Conservation (phyloP, 768 basidiomycete genomes). For the Amanita fuliginea region DNA sequence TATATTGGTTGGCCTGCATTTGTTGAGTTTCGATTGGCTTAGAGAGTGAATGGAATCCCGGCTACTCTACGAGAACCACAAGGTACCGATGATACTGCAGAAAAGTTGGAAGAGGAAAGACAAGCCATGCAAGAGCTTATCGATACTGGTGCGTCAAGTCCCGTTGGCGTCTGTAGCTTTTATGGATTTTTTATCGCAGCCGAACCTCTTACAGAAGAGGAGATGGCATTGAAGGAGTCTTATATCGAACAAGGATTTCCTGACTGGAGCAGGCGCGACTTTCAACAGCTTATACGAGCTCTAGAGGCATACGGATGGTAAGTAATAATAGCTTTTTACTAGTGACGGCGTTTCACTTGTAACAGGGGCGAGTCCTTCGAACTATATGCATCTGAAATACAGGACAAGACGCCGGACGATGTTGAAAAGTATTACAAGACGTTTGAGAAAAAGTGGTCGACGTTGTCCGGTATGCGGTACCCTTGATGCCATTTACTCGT, state of each 20-base stretch:
- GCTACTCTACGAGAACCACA: slow-evolving; percentile 55
- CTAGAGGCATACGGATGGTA: slow-evolving; percentile 65
- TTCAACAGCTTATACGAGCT: slow-evolving; percentile 80
- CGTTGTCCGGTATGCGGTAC: slow-evolving; percentile 52
- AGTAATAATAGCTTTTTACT: slow-evolving; percentile 12
- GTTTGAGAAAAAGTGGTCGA: slow-evolving; percentile 86
- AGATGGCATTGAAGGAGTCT: slow-evolving; percentile 70
- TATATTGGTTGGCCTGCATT: background rate
- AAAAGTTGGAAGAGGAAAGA: slow-evolving; percentile 77
- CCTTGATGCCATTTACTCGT: background rate
- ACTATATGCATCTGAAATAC: slow-evolving; percentile 71
- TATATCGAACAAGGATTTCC: slow-evolving; percentile 73
- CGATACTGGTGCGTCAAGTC: slow-evolving; percentile 50
- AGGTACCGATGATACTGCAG: slow-evolving; percentile 68
- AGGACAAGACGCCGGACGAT: slow-evolving; percentile 72
- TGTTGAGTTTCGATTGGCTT: background rate
- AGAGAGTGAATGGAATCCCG: slow-evolving; percentile 58
- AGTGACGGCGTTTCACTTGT: background rate
- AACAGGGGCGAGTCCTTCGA: slow-evolving; percentile 54
- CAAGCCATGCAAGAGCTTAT: slow-evolving; percentile 75
- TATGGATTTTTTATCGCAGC: slow-evolving; percentile 31
- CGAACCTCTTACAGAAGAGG: slow-evolving; percentile 84
- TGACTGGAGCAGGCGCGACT: slow-evolving; percentile 88
- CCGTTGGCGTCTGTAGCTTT: background rate
- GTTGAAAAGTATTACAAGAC: slow-evolving; percentile 69